Base-by-base conservation (phyloP, 225 moss, liverwort and hornwort genomes). In the Pseudisothecium myosuroides region DNA sequence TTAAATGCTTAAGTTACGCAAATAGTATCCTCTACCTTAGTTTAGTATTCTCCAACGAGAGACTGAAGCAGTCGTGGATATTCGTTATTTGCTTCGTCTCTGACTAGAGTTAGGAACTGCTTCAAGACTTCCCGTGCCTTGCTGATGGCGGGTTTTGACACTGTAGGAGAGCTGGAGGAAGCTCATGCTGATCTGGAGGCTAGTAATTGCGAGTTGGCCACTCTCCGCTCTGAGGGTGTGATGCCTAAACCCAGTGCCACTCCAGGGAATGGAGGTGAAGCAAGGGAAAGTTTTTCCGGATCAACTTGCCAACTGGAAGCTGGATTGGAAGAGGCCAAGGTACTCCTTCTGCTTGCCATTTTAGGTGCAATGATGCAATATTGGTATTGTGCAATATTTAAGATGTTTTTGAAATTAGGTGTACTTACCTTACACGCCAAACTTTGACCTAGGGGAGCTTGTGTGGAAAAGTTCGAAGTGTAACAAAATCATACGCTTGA, bases 311-410 rank as follows among this genome's bases (percentile, higher is more conserved):
- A 97, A 76, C 41, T 97, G 66, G 98, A 98, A 91, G 90, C 93
- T 86, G 95, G 93, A 65, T 88, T 98, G 52, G 98, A 96, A 83
- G 97, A 97, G 88, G 95, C 96, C 32, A 98, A 97, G 97, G 98
- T 97, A 89, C 77, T 72, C 32, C 27, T 54, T 68, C 20, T 58
- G 23, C 26, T 80, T 59, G 11, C 41, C 23, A 31, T 75, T 85
- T 67, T 85, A 65, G 59, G 82, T n/a, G 59, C 69, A 75, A 79
- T 69, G 68, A 49, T 66, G 59, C 64, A 87, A 75, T 65, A 56
- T 67, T 47, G 77, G 54, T 66, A 59, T 19, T 23, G 47, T 79
- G 79, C 68, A 49, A 39, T 79, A n/a, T 84, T 68, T n/a, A 37
- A 77, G 47, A 63, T 62, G 17, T 47, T 21, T 63, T 63, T 9